Percentiles rank a stretch among this genome's conserved stretches.
Evolutionary conservation across 1,284 basidiomycete species (phyloP).

Genomic region (Neolentinus lepideus): DNA sequence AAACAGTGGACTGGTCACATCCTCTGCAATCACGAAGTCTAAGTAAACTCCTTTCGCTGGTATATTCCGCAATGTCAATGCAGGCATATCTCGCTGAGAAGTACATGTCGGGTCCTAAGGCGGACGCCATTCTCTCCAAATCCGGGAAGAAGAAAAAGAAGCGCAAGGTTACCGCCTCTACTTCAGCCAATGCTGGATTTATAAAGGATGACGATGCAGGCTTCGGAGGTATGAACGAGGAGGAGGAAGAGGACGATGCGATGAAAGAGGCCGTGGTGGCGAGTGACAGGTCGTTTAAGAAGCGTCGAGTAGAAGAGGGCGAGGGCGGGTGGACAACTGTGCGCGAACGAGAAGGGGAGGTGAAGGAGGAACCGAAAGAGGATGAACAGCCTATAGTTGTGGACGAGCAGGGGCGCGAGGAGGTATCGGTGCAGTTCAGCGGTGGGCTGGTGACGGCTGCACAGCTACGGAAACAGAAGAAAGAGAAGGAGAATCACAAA

Average conservation of each 20-base stretch:
- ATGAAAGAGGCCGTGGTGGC: slow-evolving; percentile 53
- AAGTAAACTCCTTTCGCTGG: no score
- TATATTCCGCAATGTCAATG: slow-evolving; percentile 25
- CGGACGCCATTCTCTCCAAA: slow-evolving; percentile 86
- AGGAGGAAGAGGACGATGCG: slow-evolving; percentile 48
- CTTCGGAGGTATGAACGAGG: slow-evolving; percentile 47
- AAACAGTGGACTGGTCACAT: no score
- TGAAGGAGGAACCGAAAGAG: slow-evolving; percentile 44
- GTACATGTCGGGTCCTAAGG: slow-evolving; percentile 97
- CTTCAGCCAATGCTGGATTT: slow-evolving; percentile 25
- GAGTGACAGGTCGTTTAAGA: slow-evolving; percentile 71
- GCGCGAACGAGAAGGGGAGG: slow-evolving; percentile 27
- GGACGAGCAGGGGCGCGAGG: slow-evolving; percentile 28
- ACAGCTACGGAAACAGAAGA: slow-evolving; percentile 47
- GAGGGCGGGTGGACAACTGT: slow-evolving; percentile 54
- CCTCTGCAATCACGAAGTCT: no score
- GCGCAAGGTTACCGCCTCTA: slow-evolving; percentile 58
- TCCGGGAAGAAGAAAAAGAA: slow-evolving; percentile 52
- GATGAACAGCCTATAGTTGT: slow-evolving; percentile 70
- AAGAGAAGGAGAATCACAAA: slow-evolving; percentile 17
- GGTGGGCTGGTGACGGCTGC: slow-evolving; percentile 77
- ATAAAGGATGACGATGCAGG: slow-evolving; percentile 62
- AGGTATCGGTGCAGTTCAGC: slow-evolving; percentile 31
- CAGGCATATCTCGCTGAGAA: slow-evolving; percentile 76
- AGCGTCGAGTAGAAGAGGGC: slow-evolving; percentile 39